Base-by-base conservation (phyloP, 2,329 filamentous ascomycete species). In the Ophioceras dolichostomum region DNA sequence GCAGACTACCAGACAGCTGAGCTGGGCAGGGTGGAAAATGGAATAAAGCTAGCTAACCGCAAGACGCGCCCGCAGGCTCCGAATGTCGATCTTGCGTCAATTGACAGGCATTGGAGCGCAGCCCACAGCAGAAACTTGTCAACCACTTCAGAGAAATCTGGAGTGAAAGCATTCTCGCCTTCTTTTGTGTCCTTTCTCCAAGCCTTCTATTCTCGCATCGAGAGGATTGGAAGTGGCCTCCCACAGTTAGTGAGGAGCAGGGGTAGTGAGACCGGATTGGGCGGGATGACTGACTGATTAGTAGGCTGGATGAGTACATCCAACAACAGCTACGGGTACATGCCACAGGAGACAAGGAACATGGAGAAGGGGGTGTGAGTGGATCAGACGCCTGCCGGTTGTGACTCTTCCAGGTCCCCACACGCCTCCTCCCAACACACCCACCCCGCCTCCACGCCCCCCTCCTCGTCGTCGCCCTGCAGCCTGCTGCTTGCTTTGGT, bases 391-490 rank as follows among this genome's bases (percentile, higher is more conserved):
- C n/a, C n/a, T n/a, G 22, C 12, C 22, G 31, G 31, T 12, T 32
- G 31, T 32, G 31, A 32, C 31, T 32, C 31, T 32, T 32, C 31
- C n/a, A 30, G 28, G 14, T 30, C 28, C 28, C 28, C 28, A 30
- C 28, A 30, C 28, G 28, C 28, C 28, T 14, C 28, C 18, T 30
- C 28, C 14, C n/a, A 30, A 30, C 18, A 17, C 13, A 14, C n/a
- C n/a, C n/a, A n/a, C n/a, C 22, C 22, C 12, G 22, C 12, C 22
- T 26, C 22, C 22, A 26, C 22, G 7, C 22, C 22, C 8, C 12
- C 7, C 22, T 26, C 22, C 8, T 26, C 12, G 22, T n/a, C n/a
- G n/a, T n/a, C n/a, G n/a, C n/a, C n/a, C n/a, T n/a, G n/a, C n/a
- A n/a, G n/a, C n/a, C 22, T 26, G 12, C 22, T 26, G 22, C 7